Conservation (phyloP, 2,329 filamentous ascomycete species). For the Tolypocladium amazonense region DNA sequence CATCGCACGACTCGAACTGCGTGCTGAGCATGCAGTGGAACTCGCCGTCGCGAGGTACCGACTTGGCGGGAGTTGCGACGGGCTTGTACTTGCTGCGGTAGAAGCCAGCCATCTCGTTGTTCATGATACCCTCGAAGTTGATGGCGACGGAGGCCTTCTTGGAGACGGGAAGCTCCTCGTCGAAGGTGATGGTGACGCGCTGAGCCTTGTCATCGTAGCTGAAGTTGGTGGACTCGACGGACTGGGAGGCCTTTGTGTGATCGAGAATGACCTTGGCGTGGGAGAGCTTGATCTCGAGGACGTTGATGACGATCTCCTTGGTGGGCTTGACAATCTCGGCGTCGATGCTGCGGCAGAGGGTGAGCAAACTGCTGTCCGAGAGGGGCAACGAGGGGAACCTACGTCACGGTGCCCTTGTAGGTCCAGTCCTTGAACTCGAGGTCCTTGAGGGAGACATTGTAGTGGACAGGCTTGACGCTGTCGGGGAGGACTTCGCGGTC, state of each 20-base stretch:
- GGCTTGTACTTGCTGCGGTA: conserved; percentile 93
- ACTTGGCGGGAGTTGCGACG: conserved; percentile 55
- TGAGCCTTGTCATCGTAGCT: conserved; percentile 77
- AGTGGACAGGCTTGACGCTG: conserved; percentile 72
- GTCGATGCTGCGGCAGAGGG: conserved; percentile 48
- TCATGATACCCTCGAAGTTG: conserved; percentile 71
- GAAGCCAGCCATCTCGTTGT: conserved; percentile 87
- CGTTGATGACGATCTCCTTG: conserved; percentile 73
- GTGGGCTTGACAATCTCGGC: conserved; percentile 61
- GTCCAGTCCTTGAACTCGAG: conserved; percentile 65
- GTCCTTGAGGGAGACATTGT: conserved; percentile 70
- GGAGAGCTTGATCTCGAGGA: conserved; percentile 71
- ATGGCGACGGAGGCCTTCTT: conserved; percentile 58
- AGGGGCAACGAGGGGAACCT: conserved; percentile 11
- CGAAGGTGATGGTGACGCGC: conserved; percentile 68
- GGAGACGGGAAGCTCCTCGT: conserved; percentile 56
- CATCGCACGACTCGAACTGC: conserved; percentile 95
- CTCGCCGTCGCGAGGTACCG: conserved; percentile 64
- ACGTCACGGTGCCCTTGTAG: conserved; percentile 72
- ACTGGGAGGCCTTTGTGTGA: conserved; percentile 44
- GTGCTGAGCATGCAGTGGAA: conserved; percentile 79
- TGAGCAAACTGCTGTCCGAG: neutral
- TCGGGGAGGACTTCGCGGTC: conserved; percentile 54
- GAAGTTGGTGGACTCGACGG: conserved; percentile 54
- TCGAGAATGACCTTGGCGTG: conserved; percentile 50